phyloP scores from a whole-genome alignment of 1,284 basidiomycete genomes.

The Polyporus tsugae region DNA sequence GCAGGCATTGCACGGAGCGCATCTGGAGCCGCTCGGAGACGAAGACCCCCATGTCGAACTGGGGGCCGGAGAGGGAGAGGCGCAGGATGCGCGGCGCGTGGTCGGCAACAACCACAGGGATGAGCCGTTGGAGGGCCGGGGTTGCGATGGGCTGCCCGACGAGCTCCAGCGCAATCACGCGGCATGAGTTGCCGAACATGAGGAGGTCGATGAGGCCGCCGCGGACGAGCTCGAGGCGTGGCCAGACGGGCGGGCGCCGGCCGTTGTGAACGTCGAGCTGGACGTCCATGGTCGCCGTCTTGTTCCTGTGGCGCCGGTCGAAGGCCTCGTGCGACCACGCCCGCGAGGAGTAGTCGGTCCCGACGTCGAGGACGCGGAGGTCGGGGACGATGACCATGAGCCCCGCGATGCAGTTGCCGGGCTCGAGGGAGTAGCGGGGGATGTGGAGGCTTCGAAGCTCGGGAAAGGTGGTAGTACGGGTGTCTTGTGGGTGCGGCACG shows the following conservation, averaged over 20 bases:
- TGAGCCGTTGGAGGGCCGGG: not conserved
- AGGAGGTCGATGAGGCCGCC: slow-evolving; percentile 1
- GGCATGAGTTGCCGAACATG: not conserved
- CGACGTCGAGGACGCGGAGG: not conserved
- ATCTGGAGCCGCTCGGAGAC: not conserved
- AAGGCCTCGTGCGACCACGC: not conserved
- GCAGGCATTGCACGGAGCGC: not conserved
- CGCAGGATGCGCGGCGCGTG: not conserved
- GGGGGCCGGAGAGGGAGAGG: not conserved
- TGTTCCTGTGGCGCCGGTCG: not conserved
- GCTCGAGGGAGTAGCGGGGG: not conserved
- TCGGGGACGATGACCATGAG: not conserved
- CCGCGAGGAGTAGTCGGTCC: not conserved
- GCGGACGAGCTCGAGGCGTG: not conserved
- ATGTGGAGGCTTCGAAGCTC: not conserved
- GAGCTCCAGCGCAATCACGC: not conserved
- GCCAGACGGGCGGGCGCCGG: not conserved
- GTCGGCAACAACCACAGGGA: not conserved
- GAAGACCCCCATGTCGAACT: not conserved
- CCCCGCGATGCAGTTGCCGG: not conserved
- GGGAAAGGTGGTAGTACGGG: not conserved
- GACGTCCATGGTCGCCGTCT: not conserved
- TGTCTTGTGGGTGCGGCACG: not conserved
- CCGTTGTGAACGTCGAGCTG: not conserved
- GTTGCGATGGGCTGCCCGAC: not conserved